A percentile compares a stretch with the other conserved stretches of the same genome.
Conservation (phyloP, 225 moss, liverwort and hornwort species). For the Antitrichia curtipendula region DNA sequence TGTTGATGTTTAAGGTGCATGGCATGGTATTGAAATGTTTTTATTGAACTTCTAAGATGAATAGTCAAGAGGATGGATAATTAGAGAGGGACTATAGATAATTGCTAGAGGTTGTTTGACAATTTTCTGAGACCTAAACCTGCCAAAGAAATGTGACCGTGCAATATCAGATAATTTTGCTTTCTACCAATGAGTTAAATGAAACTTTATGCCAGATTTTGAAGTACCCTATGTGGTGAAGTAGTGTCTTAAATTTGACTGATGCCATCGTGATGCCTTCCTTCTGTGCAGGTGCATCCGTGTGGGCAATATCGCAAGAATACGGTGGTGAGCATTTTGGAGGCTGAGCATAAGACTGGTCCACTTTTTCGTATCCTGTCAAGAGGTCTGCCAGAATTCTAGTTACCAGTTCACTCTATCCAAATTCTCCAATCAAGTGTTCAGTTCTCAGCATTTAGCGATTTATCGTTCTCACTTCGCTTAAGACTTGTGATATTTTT, state of each 20-base stretch:
- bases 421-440: background rate
- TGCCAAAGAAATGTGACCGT: background rate
- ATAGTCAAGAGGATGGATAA: background rate
- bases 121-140: background rate
- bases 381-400: background rate
- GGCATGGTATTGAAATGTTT: background rate
- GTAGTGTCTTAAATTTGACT: background rate
- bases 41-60: background rate
- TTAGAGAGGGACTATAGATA: background rate
- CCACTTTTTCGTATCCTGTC: conserved; percentile 87
- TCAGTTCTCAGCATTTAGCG: background rate
- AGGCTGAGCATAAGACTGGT: conserved; percentile 75
- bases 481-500: background rate
- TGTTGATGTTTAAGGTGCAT: background rate
- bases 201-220: background rate
- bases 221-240: background rate
- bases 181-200: background rate
- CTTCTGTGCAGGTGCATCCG: conserved; percentile 64
- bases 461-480: background rate
- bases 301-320: conserved; percentile 99
- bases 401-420: background rate
- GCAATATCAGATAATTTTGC: background rate
- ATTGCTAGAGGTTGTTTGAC: background rate
- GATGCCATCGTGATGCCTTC: background rate
- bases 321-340: conserved; percentile 80